Evolutionary conservation across 1,284 basidiomycete species (phyloP), one percentile per base, ranked within the genome.

Genomic region (Bjerkandera adusta): DNA sequence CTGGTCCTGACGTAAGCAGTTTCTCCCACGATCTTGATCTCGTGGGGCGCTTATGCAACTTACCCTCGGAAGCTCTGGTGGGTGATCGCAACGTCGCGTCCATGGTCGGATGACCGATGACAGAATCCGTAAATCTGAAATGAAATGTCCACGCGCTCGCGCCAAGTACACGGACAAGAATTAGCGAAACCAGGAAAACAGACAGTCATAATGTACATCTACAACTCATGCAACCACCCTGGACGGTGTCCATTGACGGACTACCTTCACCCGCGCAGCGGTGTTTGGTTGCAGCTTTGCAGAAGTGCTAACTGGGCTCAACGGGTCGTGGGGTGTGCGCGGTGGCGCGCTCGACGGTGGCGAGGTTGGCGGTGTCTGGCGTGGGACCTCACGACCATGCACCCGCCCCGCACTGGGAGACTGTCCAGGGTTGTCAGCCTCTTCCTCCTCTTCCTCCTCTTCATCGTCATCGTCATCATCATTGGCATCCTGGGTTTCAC

Each of bases 391-490:
- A 15, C 25, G 36, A 12, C 41, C 41, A 10, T 32, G 29, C 20
- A 32, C 25, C 11, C 41, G 41, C 21, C 41, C 41, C 64, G 62
- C 60, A 60, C 34, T 48, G 48, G 38, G 15, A 22, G 32, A 21
- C 21, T 35, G 48, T 16, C 29, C 48, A 8, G 35, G 42, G 12
- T 25, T 18, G 29, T 42, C 37, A 37, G 57, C 53, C 52, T 51
- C 47, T 57, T 65, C 73, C 43, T 79, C 75, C 34, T 73, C 75
- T 33, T 81, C 68, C 36, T 68, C 68, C 33, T 72, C 76, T 40
- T 73, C 74, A 15, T 77, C 76, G 5, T 78, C 76, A 8, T 79
- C 77, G 1, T 79, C 78, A 0, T 79, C 77, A 4, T 80, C 77
- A 1, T 83, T 85, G 3, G 68, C 72, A 16, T 83, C 77, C 76